phyloP scores from a whole-genome alignment of 75 land plant genomes.

The Cupressus sempervirens region DNA sequence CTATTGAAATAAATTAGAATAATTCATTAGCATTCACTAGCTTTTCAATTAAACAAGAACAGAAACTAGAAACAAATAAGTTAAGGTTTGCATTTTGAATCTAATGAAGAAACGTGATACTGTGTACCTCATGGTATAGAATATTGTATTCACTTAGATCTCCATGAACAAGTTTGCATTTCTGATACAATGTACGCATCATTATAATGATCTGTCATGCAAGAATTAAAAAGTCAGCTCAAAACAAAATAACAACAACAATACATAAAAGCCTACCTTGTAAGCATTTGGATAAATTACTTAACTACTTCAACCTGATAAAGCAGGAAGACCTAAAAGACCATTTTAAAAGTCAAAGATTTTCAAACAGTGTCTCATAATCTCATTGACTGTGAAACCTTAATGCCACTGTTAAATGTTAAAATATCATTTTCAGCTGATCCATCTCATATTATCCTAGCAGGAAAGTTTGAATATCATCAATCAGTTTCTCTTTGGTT shows the following conservation, averaged over 20 bases:
- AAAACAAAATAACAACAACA: background rate
- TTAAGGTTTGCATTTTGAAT: background rate
- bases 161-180: slow-evolving; percentile 94
- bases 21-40: background rate
- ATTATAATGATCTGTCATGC: slow-evolving; percentile 57
- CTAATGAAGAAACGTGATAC: background rate
- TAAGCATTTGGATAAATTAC: background rate
- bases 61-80: background rate
- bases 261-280: background rate
- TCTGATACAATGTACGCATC: slow-evolving; percentile 88
- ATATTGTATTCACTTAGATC: slow-evolving; percentile 98
- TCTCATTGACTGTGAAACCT: too few relatives aligned
- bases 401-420: background rate
- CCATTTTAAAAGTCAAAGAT: background rate
- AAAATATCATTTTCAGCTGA: background rate
- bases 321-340: background rate
- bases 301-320: background rate
- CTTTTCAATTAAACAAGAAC: background rate
- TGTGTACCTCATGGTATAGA: slow-evolving; percentile 78
- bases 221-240: background rate
- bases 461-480: background rate
- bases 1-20: background rate
- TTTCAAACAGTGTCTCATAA: too few relatives aligned
- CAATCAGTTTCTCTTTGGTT: background rate
- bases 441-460: background rate